Conservation (phyloP, 495 filamentous ascomycete species). For the Penicillium robsamsonii region DNA sequence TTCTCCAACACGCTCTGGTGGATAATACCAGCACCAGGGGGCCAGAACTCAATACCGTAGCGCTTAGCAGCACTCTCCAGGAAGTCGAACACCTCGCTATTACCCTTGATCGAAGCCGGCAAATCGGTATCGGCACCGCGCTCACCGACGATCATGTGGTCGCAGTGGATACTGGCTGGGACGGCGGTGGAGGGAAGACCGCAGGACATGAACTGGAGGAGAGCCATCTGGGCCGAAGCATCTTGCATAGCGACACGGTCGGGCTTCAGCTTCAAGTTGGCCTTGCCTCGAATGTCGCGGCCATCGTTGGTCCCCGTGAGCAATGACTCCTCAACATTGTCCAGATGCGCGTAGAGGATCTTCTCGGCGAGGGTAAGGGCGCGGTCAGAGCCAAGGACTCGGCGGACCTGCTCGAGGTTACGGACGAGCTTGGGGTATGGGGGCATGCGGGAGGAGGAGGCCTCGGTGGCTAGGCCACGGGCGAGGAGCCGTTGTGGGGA, state of each 20-base stretch:
- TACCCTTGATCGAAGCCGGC: slow-evolving; percentile 80
- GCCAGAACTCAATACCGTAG: slow-evolving; percentile 99
- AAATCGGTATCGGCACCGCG: slow-evolving; percentile 87
- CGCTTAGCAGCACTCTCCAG: slow-evolving; percentile 90
- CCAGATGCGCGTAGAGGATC: slow-evolving; percentile 94
- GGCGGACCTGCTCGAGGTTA: slow-evolving; percentile 33
- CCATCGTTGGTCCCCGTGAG: slow-evolving; percentile 58
- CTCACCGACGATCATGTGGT: slow-evolving; percentile 95
- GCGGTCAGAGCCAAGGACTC: slow-evolving; percentile 39
- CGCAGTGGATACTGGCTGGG: slow-evolving; percentile 96
- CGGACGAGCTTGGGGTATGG: slow-evolving; percentile 34
- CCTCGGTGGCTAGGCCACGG: slow-evolving; percentile 34
- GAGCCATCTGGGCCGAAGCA: slow-evolving; percentile 96
- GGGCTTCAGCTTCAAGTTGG: slow-evolving; percentile 95
- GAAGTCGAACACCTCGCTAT: slow-evolving; percentile 97
- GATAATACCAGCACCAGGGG: slow-evolving; percentile 97
- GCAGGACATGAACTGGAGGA: slow-evolving; percentile 98
- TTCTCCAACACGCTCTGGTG: slow-evolving; percentile 98
- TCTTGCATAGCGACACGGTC: slow-evolving; percentile 99
- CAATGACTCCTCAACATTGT: slow-evolving; percentile 64
- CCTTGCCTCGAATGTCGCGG: slow-evolving; percentile 72
- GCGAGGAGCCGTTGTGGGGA: slow-evolving; percentile 28
- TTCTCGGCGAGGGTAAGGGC: slow-evolving; percentile 90
- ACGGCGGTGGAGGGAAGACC: slow-evolving; percentile 88
- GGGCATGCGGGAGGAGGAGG: slow-evolving; percentile 33